Percentiles rank a stretch among this genome's conserved stretches.
Evolutionary conservation across 2,329 filamentous ascomycete genomes (phyloP).

Genomic region (Cladosporium sp.): DNA sequence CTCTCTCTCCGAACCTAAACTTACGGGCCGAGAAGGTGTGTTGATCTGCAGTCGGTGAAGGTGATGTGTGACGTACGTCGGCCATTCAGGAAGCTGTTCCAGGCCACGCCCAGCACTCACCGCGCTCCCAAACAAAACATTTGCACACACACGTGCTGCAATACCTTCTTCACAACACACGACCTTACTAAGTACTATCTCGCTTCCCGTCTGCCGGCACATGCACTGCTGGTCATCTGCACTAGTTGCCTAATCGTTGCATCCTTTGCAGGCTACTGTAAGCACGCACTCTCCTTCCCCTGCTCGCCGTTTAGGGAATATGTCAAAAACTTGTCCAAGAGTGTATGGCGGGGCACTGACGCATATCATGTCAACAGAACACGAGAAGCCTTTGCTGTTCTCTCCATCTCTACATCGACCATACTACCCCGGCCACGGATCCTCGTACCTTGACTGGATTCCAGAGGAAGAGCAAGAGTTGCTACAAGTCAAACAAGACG

Average conservation of each 20-base stretch:
- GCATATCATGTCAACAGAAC: neutral
- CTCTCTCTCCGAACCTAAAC: neutral
- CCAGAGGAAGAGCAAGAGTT: conserved; percentile 5
- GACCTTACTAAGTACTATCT: neutral
- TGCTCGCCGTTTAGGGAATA: neutral
- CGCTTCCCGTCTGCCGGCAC: neutral
- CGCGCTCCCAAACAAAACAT: neutral
- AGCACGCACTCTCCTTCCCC: neutral
- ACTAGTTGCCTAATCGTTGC: neutral
- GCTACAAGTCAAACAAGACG: neutral
- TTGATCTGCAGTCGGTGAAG: neutral
- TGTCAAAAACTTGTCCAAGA: neutral
- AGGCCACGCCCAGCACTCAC: conserved; percentile 8
- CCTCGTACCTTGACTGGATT: conserved; percentile 27
- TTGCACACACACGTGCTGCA: conserved; percentile 6
- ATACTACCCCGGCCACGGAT: conserved; percentile 30
- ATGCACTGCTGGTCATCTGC: conserved; percentile 6
- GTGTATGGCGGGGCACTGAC: neutral
- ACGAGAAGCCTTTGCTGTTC: neutral
- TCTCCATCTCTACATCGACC: conserved; percentile 24
- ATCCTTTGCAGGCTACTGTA: conserved; percentile 2
- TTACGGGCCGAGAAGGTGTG: neutral
- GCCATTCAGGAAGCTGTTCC: conserved; percentile 3
- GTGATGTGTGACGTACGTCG: neutral
- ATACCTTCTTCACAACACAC: neutral